These are phyloP conservation scores for Carpinus fangiana DNA, from an alignment of 306 rosid species.

Conservation along the genomic window DNA sequence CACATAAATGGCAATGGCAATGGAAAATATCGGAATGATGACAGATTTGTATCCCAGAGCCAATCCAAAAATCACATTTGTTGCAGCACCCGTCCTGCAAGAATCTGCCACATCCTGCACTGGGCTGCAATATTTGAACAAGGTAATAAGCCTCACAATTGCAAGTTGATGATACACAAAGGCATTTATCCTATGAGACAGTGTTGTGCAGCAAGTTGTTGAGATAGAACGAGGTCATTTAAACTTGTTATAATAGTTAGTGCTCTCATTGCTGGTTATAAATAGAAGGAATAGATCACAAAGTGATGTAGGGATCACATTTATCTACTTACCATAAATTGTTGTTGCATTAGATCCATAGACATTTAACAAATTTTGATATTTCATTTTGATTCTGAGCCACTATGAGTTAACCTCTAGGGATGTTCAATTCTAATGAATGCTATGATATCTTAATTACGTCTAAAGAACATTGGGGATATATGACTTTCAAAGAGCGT, in stretches of 20 bases:
- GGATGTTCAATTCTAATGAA: background rate
- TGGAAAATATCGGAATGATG: slow-evolving; percentile 65
- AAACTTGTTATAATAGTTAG: background rate
- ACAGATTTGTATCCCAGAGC: slow-evolving; percentile 73
- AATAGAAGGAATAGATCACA: background rate
- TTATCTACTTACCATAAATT: background rate
- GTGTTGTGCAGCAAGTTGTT: background rate
- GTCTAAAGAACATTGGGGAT: background rate
- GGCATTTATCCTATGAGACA: background rate
- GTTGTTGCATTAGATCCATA: background rate
- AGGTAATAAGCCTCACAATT: slow-evolving; percentile 19
- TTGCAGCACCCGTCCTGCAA: slow-evolving; percentile 73
- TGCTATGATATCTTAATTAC: background rate
- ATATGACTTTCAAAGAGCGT: background rate
- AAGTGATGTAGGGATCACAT: background rate
- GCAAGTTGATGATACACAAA: background rate
- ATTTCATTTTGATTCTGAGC: background rate
- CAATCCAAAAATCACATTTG: slow-evolving; percentile 69
- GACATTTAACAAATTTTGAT: background rate
- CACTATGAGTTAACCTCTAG: background rate
- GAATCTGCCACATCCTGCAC: slow-evolving; percentile 85
- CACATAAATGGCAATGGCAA: slow-evolving; percentile 63
- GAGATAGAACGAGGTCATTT: background rate
- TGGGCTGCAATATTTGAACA: slow-evolving; percentile 48
- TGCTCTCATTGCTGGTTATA: background rate